phyloP scores from a whole-genome alignment of 2,329 filamentous ascomycete genomes.

The Pseudocercospora crystallina region DNA sequence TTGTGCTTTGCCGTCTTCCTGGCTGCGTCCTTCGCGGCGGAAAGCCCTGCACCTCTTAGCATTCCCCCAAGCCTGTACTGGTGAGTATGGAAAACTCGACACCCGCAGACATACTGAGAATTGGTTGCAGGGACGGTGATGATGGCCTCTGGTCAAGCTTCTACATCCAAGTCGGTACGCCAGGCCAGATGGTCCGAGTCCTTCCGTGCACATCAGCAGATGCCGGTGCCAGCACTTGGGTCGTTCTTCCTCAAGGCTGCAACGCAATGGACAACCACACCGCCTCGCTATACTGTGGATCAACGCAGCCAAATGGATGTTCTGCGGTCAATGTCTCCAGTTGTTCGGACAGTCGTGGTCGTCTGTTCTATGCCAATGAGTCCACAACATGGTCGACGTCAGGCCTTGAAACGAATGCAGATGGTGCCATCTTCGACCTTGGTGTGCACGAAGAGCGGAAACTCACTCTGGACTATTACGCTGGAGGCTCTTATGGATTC shows the following conservation, averaged over 20 bases:
- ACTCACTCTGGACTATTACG: slow-evolving; percentile 22
- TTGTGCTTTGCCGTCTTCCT: no score
- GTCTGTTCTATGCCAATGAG: neutral
- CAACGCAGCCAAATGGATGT: no score
- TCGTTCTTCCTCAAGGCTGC: slow-evolving; percentile 28
- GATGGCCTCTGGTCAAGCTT: slow-evolving; percentile 30
- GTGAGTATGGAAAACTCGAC: no score
- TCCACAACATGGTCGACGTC: slow-evolving; percentile 4
- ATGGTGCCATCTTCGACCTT: slow-evolving; percentile 24
- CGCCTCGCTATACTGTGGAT: neutral
- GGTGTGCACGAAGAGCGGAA: slow-evolving; percentile 22
- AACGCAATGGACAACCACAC: slow-evolving; percentile 21
- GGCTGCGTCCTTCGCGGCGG: no score
- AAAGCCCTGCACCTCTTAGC: no score
- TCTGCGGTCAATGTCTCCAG: slow-evolving; percentile 8
- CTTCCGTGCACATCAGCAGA: slow-evolving; percentile 26
- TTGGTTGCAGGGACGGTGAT: slow-evolving; percentile 19
- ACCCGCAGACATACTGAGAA: no score
- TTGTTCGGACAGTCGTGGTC: neutral
- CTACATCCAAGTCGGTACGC: slow-evolving; percentile 26
- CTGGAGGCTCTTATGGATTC: slow-evolving; percentile 2
- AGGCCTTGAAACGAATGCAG: neutral
- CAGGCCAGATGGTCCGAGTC: slow-evolving; percentile 22
- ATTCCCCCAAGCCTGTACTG: no score
- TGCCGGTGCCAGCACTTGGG: slow-evolving; percentile 22